phyloP scores from a whole-genome alignment of 2,329 filamentous ascomycete species.

The Sodiomyces alkalinus region DNA sequence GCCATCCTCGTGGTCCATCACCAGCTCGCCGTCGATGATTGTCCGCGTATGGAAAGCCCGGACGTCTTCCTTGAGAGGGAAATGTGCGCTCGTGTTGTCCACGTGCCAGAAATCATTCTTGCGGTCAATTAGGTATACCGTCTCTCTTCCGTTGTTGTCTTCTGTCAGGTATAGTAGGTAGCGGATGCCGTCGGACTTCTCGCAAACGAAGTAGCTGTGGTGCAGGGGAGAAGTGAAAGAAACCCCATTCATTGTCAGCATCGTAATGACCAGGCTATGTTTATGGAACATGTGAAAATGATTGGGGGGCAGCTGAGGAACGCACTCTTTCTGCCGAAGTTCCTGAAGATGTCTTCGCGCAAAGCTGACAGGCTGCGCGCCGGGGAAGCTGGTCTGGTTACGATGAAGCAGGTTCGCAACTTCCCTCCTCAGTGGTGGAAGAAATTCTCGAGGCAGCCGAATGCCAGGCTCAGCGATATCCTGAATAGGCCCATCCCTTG shows the following conservation, averaged over 20 bases:
- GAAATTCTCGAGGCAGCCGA: constrained; percentile 43
- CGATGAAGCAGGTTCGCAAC: constrained; percentile 65
- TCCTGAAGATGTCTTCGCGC: constrained; percentile 67
- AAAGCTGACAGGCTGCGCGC: constrained; percentile 90
- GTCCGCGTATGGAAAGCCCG: constrained; percentile 63
- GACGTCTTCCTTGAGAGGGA: constrained; percentile 55
- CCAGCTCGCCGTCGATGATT: constrained; percentile 83
- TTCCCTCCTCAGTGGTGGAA: constrained; percentile 49
- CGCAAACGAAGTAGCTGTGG: constrained; percentile 94
- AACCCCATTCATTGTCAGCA: too few relatives aligned
- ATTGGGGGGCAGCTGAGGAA: constrained; percentile 4
- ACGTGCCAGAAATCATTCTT: constrained; percentile 96
- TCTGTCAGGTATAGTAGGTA: constrained; percentile 83
- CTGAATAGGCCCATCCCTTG: constrained; percentile 21
- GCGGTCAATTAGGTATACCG: constrained; percentile 89
- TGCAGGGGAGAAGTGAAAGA: too few relatives aligned
- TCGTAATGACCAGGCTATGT: too few relatives aligned
- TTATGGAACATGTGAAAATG: too few relatives aligned
- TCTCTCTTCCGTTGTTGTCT: constrained; percentile 48
- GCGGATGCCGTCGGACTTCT: constrained; percentile 93
- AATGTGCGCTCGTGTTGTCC: constrained; percentile 53
- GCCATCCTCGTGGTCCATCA: constrained; percentile 64
- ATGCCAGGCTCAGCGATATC: constrained; percentile 48
- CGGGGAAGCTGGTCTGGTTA: constrained; percentile 58
- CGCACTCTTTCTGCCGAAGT: constrained; percentile 61